Conservation (phyloP, 2,329 filamentous ascomycete species). For the Ilyonectria sp. region DNA sequence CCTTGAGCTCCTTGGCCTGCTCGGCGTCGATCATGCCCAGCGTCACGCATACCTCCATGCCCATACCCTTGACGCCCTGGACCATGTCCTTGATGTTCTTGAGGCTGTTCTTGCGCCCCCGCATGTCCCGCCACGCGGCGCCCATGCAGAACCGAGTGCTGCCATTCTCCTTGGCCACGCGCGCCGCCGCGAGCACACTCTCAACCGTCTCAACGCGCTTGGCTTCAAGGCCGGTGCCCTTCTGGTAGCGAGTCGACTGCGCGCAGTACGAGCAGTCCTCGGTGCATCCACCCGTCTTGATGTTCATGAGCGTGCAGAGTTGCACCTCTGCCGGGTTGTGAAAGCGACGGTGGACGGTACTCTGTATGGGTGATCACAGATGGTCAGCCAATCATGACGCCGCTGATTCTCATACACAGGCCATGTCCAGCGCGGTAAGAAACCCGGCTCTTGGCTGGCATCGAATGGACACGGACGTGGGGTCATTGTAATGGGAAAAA, state of each 20-base stretch:
- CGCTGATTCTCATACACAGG: constrained; percentile 19
- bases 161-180: constrained; percentile 84
- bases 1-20: constrained; percentile 87
- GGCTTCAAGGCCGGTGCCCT: constrained; percentile 84
- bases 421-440: constrained; percentile 6
- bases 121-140: constrained; percentile 94
- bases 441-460: constrained; percentile 7
- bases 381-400: constrained; percentile 36
- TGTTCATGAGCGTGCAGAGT: constrained; percentile 96
- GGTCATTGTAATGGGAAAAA: not conserved
- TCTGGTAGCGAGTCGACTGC: constrained; percentile 84
- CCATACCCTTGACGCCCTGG: constrained; percentile 82
- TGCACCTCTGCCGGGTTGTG: constrained; percentile 88
- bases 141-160: constrained; percentile 97
- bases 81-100: constrained; percentile 92
- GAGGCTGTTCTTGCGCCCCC: constrained; percentile 86
- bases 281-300: constrained; percentile 93
- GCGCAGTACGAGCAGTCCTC: constrained; percentile 96
- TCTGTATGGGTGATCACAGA: constrained; percentile 61
- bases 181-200: constrained; percentile 83
- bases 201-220: constrained; percentile 86
- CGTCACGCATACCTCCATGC: constrained; percentile 95
- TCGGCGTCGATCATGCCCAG: constrained; percentile 89
- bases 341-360: constrained; percentile 85
- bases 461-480: not conserved